Evolutionary conservation across 805 yeast genomes (phyloP).

Genomic region (Saccharomycopsis schoenii): DNA sequence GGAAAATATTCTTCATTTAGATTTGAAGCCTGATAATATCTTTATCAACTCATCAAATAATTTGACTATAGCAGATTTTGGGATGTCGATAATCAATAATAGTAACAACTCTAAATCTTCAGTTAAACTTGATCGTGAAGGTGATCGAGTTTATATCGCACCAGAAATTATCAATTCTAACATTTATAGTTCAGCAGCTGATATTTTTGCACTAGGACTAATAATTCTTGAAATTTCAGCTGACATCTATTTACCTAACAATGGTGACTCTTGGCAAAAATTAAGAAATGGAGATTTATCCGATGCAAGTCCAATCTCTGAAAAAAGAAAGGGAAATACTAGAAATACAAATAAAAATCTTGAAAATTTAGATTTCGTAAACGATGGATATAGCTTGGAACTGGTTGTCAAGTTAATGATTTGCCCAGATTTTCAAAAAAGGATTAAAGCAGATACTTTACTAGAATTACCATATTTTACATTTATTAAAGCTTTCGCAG

Average conservation of each 20-base stretch:
- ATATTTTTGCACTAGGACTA: slow-evolving; percentile 87
- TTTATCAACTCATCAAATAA: slow-evolving; percentile 92
- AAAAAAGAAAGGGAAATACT: neutral
- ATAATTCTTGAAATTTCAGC: slow-evolving; percentile 95
- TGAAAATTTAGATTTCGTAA: slow-evolving; percentile 39
- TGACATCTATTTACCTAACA: slow-evolving; percentile 87
- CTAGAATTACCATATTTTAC: slow-evolving; percentile 26
- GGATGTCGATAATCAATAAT: slow-evolving; percentile 60
- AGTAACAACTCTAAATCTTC: neutral
- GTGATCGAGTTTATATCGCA: slow-evolving; percentile 95
- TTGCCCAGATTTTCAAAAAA: slow-evolving; percentile 63
- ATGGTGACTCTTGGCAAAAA: slow-evolving; percentile 95
- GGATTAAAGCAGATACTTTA: slow-evolving; percentile 56
- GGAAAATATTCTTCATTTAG: slow-evolving; percentile 69
- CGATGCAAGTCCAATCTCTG: slow-evolving; percentile 83
- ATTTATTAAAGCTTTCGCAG: neutral
- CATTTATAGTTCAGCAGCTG: slow-evolving; percentile 84
- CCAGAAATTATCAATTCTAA: slow-evolving; percentile 85
- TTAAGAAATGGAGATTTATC: slow-evolving; percentile 88
- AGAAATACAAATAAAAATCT: neutral
- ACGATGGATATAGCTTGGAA: slow-evolving; percentile 68
- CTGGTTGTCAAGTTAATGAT: slow-evolving; percentile 81
- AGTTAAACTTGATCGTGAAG: slow-evolving; percentile 61
- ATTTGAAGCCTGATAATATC: slow-evolving; percentile 90
- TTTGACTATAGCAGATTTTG: slow-evolving; percentile 93